A percentile compares a stretch with the other conserved stretches of the same genome.
Conservation (phyloP, 768 basidiomycete species). For the Sistotremastrum niveocremeum region DNA sequence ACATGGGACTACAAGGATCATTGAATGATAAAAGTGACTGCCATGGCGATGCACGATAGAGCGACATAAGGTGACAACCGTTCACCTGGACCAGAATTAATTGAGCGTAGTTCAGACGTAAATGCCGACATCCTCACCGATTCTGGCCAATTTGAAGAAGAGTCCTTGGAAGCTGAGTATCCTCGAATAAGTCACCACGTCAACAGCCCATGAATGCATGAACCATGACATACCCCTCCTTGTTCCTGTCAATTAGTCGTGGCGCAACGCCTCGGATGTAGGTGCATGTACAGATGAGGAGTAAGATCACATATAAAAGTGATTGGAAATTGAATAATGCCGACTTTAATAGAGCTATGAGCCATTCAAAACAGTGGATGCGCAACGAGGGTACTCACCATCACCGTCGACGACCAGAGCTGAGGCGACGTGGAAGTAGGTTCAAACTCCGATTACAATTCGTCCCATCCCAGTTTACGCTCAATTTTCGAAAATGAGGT, state of each 20-base stretch:
- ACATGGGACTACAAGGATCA: slow-evolving; percentile 8
- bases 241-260: slow-evolving; percentile 82
- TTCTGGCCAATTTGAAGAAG: slow-evolving; percentile 91
- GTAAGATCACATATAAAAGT: slow-evolving; percentile 80
- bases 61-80: slow-evolving; percentile 93
- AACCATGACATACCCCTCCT: slow-evolving; percentile 59
- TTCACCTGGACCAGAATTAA: slow-evolving; percentile 46
- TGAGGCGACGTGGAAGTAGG: too few relatives aligned
- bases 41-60: slow-evolving; percentile 89
- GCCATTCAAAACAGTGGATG: too few relatives aligned
- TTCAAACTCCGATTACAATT: too few relatives aligned
- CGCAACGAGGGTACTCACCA: too few relatives aligned
- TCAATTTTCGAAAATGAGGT: too few relatives aligned
- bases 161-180: slow-evolving; percentile 67
- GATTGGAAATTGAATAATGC: slow-evolving; percentile 98
- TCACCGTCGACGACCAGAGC: too few relatives aligned
- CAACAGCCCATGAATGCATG: background rate
- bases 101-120: too few relatives aligned
- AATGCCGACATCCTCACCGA: slow-evolving; percentile 43
- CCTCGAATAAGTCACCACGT: background rate
- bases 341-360: slow-evolving; percentile 32
- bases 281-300: slow-evolving; percentile 94
- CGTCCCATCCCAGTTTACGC: too few relatives aligned
- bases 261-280: slow-evolving; percentile 88
- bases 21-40: slow-evolving; percentile 48